Evolutionary conservation across 2,329 filamentous ascomycete genomes (phyloP), one percentile per base, ranked within the genome.

Genomic region (Ophiostoma tasmaniense): DNA sequence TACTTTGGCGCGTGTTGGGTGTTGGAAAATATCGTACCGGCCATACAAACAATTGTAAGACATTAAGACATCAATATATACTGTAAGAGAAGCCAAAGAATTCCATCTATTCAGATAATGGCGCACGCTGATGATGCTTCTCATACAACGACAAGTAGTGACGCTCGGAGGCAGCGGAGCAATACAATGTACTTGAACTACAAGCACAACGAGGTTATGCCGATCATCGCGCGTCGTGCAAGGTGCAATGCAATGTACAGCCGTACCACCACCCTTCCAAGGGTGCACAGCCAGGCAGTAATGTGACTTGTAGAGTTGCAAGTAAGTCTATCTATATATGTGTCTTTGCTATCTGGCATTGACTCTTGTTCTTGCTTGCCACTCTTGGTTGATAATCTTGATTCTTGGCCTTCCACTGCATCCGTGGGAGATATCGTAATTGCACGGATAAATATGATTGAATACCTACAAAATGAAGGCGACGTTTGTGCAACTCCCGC

Each of bases 201-300:
- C 50, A 55, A 28, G 14, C 50, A 55, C 22, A 55, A 55, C 50
- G 50, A 55, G 50, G 22, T 55, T 55, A 64, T 52, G 66, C n/a
- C 68, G 66, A 64, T 64, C 61, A 64, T 35, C 33, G 61, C 61
- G 20, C 61, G 61, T 10, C n/a, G 37, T 25, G 22, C 37, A 39
- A 11, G 8, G 37, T 39, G 37, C 37, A 39, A 39, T 39, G 37
- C 37, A 39, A 14, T 14, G 37, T 30, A 59, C 52, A 61, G 22
- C 25, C 30, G 25, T 20, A 33, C 55, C 55, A 59, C 52, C 52
- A 30, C 55, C n/a, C 50, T 25, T 61, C 25, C 25, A 61, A 61
- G 25, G 22, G 55, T 61, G 22, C 50, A 55, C 50, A 55, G n/a
- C 50, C n/a, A 55, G 50, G 50, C 50, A 55, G 50, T 55, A 55